phyloP scores from a whole-genome alignment of 2,329 filamentous ascomycete genomes.

The Neodidymelliopsis sp. region DNA sequence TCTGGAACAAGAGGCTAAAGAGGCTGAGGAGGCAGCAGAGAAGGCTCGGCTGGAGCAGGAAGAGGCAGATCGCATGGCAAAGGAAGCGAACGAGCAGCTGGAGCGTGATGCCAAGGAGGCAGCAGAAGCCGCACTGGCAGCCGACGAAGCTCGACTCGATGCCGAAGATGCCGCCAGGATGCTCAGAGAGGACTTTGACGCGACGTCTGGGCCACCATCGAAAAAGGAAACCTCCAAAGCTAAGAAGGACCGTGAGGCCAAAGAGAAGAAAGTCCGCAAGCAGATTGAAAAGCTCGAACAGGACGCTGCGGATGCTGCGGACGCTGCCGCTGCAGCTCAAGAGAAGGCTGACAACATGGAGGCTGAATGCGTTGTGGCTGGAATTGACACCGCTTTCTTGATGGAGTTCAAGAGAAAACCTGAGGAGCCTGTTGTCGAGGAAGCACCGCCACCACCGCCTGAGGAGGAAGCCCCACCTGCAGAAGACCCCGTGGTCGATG shows the following conservation, averaged over 20 bases:
- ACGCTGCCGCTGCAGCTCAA: slow-evolving; percentile 46
- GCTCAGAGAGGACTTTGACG: slow-evolving; percentile 33
- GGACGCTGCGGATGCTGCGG: slow-evolving; percentile 43
- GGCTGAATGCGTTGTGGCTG: slow-evolving; percentile 47
- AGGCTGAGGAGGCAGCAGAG: slow-evolving; percentile 33
- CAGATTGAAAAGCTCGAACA: slow-evolving; percentile 38
- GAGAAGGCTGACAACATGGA: slow-evolving; percentile 36
- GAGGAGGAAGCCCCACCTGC: slow-evolving; percentile 20
- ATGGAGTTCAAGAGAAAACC: slow-evolving; percentile 36
- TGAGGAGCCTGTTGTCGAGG: slow-evolving; percentile 28
- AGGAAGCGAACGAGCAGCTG: slow-evolving; percentile 37
- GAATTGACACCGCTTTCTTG: slow-evolving; percentile 33
- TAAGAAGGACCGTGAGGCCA: slow-evolving; percentile 38
- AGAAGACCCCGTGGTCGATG: slow-evolving; percentile 17
- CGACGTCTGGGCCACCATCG: slow-evolving; percentile 14
- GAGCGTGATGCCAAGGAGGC: slow-evolving; percentile 32
- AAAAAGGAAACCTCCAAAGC: slow-evolving; percentile 49
- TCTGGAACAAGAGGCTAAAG: slow-evolving; percentile 16
- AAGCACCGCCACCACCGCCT: slow-evolving; percentile 31
- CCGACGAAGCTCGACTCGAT: slow-evolving; percentile 28
- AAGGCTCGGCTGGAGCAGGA: slow-evolving; percentile 27
- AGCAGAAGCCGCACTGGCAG: slow-evolving; percentile 26
- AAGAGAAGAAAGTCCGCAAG: slow-evolving; percentile 38
- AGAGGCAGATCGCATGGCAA: slow-evolving; percentile 27
- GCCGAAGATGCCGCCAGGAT: slow-evolving; percentile 11